Evolutionary conservation across 2,329 filamentous ascomycete species (phyloP).

Genomic region (Arthrinium phaeospermum): DNA sequence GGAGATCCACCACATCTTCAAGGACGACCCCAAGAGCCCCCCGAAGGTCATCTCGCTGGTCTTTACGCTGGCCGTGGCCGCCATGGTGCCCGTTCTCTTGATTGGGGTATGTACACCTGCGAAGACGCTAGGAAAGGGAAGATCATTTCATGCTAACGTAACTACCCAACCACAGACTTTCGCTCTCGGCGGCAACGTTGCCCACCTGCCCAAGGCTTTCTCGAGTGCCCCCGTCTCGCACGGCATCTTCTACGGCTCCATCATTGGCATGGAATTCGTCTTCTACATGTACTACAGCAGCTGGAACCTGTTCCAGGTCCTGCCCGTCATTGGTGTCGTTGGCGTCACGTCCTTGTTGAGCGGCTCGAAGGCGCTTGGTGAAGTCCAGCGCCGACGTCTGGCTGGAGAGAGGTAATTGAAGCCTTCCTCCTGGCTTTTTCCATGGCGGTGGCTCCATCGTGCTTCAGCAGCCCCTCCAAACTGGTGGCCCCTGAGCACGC

Average conservation of each 20-base stretch:
- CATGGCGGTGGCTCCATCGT: neutral
- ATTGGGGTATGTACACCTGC: slow-evolving; percentile 62
- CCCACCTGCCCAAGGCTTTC: slow-evolving; percentile 78
- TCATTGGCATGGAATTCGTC: slow-evolving; percentile 85
- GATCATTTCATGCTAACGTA: slow-evolving; percentile 25
- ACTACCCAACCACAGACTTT: slow-evolving; percentile 66
- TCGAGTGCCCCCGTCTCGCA: slow-evolving; percentile 81
- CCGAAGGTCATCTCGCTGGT: slow-evolving; percentile 79
- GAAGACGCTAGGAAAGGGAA: neutral
- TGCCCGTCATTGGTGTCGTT: slow-evolving; percentile 74
- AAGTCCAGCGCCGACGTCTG: slow-evolving; percentile 88
- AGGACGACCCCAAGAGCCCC: slow-evolving; percentile 77
- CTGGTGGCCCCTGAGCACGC: neutral
- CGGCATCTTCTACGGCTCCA: slow-evolving; percentile 82
- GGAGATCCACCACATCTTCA: slow-evolving; percentile 93
- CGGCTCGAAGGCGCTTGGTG: slow-evolving; percentile 86
- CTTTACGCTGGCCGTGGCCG: slow-evolving; percentile 76
- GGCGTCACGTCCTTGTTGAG: slow-evolving; percentile 79
- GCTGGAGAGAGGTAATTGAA: slow-evolving; percentile 62
- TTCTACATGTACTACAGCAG: slow-evolving; percentile 94
- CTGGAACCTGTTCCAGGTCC: slow-evolving; percentile 90
- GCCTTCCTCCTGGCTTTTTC: neutral
- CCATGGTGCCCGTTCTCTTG: slow-evolving; percentile 75
- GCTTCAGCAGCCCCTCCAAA: neutral
- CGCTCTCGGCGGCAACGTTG: slow-evolving; percentile 80